Evolutionary conservation across 2,329 filamentous ascomycete species (phyloP).

Genomic region (Xylariales sp.): DNA sequence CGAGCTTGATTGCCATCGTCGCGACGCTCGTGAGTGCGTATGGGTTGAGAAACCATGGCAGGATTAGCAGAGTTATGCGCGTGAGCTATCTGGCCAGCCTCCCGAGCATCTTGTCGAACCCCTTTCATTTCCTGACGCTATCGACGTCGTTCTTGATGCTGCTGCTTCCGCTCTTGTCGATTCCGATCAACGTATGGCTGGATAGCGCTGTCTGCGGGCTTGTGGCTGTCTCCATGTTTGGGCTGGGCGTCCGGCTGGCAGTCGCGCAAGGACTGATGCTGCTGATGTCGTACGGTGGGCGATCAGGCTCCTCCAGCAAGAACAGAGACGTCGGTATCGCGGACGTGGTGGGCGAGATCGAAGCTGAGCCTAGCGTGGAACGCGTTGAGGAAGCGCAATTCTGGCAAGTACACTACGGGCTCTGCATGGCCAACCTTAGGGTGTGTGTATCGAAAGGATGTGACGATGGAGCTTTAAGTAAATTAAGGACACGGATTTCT

Average conservation of each 20-base stretch:
- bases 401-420: constrained; percentile 97
- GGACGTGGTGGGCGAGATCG: constrained; percentile 79
- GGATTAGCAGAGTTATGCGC: constrained; percentile 88
- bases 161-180: constrained; percentile 73
- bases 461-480: constrained; percentile 66
- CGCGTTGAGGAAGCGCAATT: constrained; percentile 87
- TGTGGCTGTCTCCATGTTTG: constrained; percentile 85
- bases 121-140: constrained; percentile 89
- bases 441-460: constrained; percentile 61
- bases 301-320: constrained; percentile 18
- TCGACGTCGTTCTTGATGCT: constrained; percentile 79
- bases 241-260: constrained; percentile 77
- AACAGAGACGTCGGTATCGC: constrained; percentile 51
- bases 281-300: constrained; percentile 76
- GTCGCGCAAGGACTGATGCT: constrained; percentile 88
- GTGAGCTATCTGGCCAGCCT: constrained; percentile 77
- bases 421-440: constrained; percentile 93
- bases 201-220: constrained; percentile 76
- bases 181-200: constrained; percentile 76
- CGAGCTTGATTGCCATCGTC: constrained; percentile 74
- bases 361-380: constrained; percentile 70
- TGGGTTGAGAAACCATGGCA: constrained; percentile 80
- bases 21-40: constrained; percentile 85
- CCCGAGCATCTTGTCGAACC: constrained; percentile 85
- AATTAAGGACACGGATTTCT: constrained; percentile 70